A percentile compares a stretch with the other conserved stretches of the same genome.
These are phyloP conservation scores for Obba rivulosa DNA, from an alignment of 768 basidiomycete species.

Conservation along the genomic window DNA sequence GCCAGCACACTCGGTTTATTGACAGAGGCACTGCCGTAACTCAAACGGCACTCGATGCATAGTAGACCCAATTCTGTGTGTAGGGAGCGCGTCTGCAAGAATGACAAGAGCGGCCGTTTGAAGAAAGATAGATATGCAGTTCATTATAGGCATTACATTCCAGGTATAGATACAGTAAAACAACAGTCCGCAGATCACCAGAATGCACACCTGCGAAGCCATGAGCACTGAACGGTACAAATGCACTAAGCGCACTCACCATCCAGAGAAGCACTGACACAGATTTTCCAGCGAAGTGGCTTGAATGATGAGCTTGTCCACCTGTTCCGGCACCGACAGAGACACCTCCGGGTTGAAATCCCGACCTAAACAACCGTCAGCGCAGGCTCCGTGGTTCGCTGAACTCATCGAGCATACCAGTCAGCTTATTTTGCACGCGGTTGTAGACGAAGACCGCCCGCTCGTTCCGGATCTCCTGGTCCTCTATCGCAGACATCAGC, in stretches of 20 bases:
- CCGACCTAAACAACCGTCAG: constrained; percentile 46
- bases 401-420: constrained; percentile 45
- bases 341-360: constrained; percentile 87
- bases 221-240: not conserved
- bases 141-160: too few relatives aligned
- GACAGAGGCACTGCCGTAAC: too few relatives aligned
- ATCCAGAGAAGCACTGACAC: constrained; percentile 95
- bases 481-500: constrained; percentile 31
- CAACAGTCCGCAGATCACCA: constrained; percentile 47
- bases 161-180: not conserved
- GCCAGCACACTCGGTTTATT: too few relatives aligned
- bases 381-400: not conserved
- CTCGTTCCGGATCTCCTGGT: constrained; percentile 86
- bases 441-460: constrained; percentile 89
- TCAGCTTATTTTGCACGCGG: constrained; percentile 92
- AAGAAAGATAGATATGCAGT: too few relatives aligned
- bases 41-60: too few relatives aligned
- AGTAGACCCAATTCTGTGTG: too few relatives aligned
- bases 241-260: constrained; percentile 41
- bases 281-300: constrained; percentile 93
- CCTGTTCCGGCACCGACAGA: constrained; percentile 76
- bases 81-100: too few relatives aligned
- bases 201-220: constrained; percentile 61
- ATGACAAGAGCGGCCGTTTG: too few relatives aligned
- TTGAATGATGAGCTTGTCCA: constrained; percentile 89